phyloP scores from a whole-genome alignment of 352 stramenopile species.

The Phytopythium litorale region DNA sequence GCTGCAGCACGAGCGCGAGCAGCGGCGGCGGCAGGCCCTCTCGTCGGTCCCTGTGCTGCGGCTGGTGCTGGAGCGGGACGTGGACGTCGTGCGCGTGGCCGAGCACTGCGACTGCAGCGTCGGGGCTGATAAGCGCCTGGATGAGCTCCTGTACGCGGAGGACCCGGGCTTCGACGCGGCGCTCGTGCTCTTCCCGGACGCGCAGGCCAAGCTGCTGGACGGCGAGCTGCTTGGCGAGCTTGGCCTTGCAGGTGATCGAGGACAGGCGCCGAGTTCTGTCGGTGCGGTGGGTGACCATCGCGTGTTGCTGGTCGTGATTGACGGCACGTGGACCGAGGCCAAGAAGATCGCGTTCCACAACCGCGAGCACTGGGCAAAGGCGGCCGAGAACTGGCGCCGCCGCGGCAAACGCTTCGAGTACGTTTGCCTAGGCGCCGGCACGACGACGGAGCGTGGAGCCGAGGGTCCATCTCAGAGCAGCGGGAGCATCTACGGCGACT shows the following conservation, averaged over 20 bases:
- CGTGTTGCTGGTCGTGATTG: constrained; percentile 58
- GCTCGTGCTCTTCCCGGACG: constrained; percentile 41
- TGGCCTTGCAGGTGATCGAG: neutral
- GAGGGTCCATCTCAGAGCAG: neutral
- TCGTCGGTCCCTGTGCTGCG: constrained; percentile 66
- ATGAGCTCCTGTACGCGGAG: constrained; percentile 27
- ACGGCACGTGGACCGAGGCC: constrained; percentile 79
- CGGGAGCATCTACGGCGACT: constrained; percentile 59
- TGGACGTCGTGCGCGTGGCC: constrained; percentile 34
- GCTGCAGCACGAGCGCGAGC: constrained; percentile 61
- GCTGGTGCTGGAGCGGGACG: constrained; percentile 28
- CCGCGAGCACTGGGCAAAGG: constrained; percentile 27
- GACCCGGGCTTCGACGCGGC: constrained; percentile 9
- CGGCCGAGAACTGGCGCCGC: constrained; percentile 19
- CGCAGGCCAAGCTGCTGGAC: constrained; percentile 26
- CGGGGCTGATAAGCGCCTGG: constrained; percentile 17
- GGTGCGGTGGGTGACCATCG: constrained; percentile 1
- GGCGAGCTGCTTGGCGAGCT: constrained; percentile 6
- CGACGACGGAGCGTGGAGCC: neutral
- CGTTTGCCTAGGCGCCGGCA: constrained; percentile 33
- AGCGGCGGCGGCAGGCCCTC: constrained; percentile 46
- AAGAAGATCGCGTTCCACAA: constrained; percentile 72
- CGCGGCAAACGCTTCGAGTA: constrained; percentile 36
- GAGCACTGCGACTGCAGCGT: constrained; percentile 22
- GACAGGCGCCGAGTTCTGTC: neutral